Conservation (phyloP, 1,139 yeast species). For the Saccharomyces hybrid region DNA sequence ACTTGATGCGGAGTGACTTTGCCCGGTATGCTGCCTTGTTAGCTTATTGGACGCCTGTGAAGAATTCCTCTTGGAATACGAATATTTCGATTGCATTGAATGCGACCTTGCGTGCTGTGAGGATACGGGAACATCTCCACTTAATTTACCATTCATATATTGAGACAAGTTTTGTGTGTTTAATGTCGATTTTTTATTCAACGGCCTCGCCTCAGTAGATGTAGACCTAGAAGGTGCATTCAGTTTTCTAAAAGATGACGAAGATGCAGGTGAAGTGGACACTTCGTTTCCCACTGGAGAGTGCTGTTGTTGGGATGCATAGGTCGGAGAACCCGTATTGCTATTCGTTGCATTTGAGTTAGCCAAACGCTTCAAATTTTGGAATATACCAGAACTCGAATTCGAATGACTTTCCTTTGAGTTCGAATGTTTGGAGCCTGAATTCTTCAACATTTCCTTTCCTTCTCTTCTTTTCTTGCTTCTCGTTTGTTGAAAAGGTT, state of each 20-base stretch:
- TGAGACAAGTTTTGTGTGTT: conserved; percentile 27
- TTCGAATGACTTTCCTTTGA: conserved; percentile 1
- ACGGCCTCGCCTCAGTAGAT: conserved; percentile 17
- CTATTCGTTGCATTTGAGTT: conserved; percentile 1
- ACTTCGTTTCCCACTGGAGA: not conserved
- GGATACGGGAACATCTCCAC: conserved; percentile 3
- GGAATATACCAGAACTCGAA: conserved; percentile 10
- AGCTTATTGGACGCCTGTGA: conserved; percentile 13
- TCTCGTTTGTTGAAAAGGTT: not conserved
- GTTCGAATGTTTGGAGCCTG: conserved; percentile 4
- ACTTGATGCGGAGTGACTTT: conserved; percentile 23
- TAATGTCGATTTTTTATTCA: conserved; percentile 24
- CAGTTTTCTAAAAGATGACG: conserved; percentile 3
- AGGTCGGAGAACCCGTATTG: not conserved
- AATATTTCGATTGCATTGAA: conserved; percentile 22
- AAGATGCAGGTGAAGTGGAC: not conserved
- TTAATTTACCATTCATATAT: conserved; percentile 17
- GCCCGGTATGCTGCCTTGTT: conserved; percentile 22
- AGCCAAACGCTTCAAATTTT: conserved; percentile 16
- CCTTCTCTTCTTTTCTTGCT: not conserved
- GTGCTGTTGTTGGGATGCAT: not conserved
- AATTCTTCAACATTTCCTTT: conserved; percentile 5
- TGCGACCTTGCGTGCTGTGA: conserved; percentile 17
- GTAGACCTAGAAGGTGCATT: conserved; percentile 10
- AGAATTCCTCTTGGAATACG: conserved; percentile 27